These are phyloP conservation scores for Cryptosporidium baileyi DNA, from an alignment of 169 alveolate genomes.

Conservation along the genomic window DNA sequence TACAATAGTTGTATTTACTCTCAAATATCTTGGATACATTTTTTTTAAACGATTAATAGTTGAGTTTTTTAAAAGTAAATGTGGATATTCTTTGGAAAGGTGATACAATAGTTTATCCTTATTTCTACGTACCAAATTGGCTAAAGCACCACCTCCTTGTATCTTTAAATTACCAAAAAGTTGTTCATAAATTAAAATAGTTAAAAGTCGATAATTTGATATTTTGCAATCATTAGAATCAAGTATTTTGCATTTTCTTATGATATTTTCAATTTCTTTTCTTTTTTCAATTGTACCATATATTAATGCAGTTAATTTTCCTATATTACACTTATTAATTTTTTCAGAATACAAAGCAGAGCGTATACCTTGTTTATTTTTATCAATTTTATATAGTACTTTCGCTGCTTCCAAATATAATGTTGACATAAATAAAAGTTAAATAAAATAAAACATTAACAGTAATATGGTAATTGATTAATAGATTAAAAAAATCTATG, in stretches of 20 bases:
- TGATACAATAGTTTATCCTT: slow-evolving; percentile 16
- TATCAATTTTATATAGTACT: slow-evolving; percentile 38
- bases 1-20: slow-evolving; percentile 36
- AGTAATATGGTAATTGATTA: background rate
- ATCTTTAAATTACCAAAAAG: slow-evolving; percentile 27
- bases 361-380: slow-evolving; percentile 4
- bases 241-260: background rate
- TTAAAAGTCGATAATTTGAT: slow-evolving; percentile 25
- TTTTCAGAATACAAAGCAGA: slow-evolving; percentile 42
- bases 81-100: slow-evolving; percentile 23
- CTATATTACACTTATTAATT: background rate
- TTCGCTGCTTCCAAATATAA: slow-evolving; percentile 50
- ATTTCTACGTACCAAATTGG: slow-evolving; percentile 34
- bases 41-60: background rate
- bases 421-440: slow-evolving; percentile 22
- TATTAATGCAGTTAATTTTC: slow-evolving; percentile 23
- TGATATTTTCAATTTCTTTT: slow-evolving; percentile 24
- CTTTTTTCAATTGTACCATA: slow-evolving; percentile 19
- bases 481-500: background rate
- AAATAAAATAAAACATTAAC: background rate
- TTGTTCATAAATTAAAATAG: slow-evolving; percentile 28
- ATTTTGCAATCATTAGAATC: background rate
- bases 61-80: background rate
- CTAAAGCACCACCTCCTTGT: slow-evolving; percentile 60
- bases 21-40: slow-evolving; percentile 59